Evolutionary conservation across 2,329 filamentous ascomycete genomes (phyloP).

Genomic region (Cladophialophora immunda): DNA sequence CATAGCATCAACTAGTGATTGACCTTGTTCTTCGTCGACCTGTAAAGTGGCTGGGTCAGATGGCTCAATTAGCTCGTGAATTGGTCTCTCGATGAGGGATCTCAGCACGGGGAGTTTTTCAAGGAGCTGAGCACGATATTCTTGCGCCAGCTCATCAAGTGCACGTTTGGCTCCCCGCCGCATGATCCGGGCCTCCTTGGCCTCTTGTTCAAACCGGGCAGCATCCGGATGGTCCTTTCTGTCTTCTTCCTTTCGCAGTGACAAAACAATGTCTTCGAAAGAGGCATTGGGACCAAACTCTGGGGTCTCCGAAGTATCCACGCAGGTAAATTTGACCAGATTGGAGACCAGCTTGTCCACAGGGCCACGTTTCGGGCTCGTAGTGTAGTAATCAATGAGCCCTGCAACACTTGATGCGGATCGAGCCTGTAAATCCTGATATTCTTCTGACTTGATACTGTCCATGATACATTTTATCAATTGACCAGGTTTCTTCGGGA

Average conservation of each 20-base stretch:
- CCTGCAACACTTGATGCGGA: slow-evolving; percentile 85
- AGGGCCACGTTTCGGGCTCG: slow-evolving; percentile 79
- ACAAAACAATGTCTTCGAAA: slow-evolving; percentile 83
- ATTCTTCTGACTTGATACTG: slow-evolving; percentile 94
- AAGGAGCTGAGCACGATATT: slow-evolving; percentile 80
- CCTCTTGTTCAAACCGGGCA: slow-evolving; percentile 87
- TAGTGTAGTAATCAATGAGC: slow-evolving; percentile 86
- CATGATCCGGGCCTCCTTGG: slow-evolving; percentile 86
- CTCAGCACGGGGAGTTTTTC: slow-evolving; percentile 84
- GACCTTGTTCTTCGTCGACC: slow-evolving; percentile 78
- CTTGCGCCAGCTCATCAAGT: slow-evolving; percentile 82
- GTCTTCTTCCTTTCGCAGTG: slow-evolving; percentile 96
- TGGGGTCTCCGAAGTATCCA: slow-evolving; percentile 96
- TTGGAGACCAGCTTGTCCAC: slow-evolving; percentile 97
- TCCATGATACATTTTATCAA: slow-evolving; percentile 99
- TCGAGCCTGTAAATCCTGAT: slow-evolving; percentile 83
- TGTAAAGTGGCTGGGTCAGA: slow-evolving; percentile 53
- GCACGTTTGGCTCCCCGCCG: slow-evolving; percentile 93
- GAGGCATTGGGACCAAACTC: slow-evolving; percentile 86
- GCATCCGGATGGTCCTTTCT: slow-evolving; percentile 91
- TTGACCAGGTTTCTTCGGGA: slow-evolving; percentile 91
- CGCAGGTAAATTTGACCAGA: slow-evolving; percentile 95
- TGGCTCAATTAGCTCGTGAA: slow-evolving; percentile 70
- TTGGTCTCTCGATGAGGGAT: slow-evolving; percentile 80
- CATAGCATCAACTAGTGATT: slow-evolving; percentile 92